Evolutionary conservation across 352 stramenopile genomes (phyloP), one percentile per base, ranked within the genome.

Genomic region (Phytophthora palmivora): DNA sequence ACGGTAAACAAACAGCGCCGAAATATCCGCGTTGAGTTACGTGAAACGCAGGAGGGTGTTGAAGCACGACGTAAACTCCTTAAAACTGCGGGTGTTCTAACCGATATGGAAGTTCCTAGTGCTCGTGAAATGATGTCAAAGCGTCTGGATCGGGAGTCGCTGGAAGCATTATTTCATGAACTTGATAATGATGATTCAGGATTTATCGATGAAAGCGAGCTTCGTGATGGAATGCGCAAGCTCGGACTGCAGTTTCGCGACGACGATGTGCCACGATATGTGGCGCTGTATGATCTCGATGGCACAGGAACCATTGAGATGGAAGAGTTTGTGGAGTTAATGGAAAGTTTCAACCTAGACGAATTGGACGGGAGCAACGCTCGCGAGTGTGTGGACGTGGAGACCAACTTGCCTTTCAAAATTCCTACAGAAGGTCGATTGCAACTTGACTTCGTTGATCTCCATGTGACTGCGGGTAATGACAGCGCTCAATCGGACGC

Each of bases 321-420:
- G 8, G 80, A 92, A 19, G 85, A 94, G 65, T 94, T 92, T 53
- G 60, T 88, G 11, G 85, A 94, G 52, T 71, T 92, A 19, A 89
- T 94, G 73, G 70, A 61, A n/a, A 87, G 78, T 46, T 84, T 92
- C 37, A 82, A 85, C 21, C 56, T 91, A 8, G 67, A 84, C 41
- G 71, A 73, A 24, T 51, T 62, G 19, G 51, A 69, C 36, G 56
- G 67, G 4, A 63, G 76, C n/a, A 78, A 88, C 26, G 60, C 69
- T 0, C 77, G 79, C 7, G 68, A 89, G 16, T 84, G 86, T 28
- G 72, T 87, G 6, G 81, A 94, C 14, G 9, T 90, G 1, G 77
- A 89, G 41, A 89, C 79, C 3, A 82, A 85, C 24, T 43, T 61
- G 21, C 47, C 66, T 16, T 91, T 91, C 15, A 74, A 85, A 55